A percentile compares a stretch with the other conserved stretches of the same genome.
Conservation (phyloP, 768 basidiomycete species). For the Lactarius hengduanensis region DNA sequence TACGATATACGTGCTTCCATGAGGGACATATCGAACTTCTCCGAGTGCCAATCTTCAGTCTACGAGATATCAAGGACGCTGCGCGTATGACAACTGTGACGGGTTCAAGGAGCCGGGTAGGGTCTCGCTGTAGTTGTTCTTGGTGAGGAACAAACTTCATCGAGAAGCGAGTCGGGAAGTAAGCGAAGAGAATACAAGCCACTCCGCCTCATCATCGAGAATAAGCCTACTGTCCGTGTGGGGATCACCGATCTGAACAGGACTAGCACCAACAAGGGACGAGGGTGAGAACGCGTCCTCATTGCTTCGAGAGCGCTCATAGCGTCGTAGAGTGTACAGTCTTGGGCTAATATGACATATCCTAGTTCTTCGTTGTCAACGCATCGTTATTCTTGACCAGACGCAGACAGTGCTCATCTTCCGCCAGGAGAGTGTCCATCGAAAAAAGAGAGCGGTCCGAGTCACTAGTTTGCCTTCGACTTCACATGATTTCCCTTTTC, state of each 20-base stretch:
- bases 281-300: slow-evolving; percentile 26
- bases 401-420: slow-evolving; percentile 44
- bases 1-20: slow-evolving; percentile 58
- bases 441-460: no score
- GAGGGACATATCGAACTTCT: slow-evolving; percentile 82
- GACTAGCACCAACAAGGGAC: slow-evolving; percentile 21
- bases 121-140: slow-evolving; percentile 37
- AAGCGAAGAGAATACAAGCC: slow-evolving; percentile 55
- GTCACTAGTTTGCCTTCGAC: no score
- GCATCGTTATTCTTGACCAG: not conserved
- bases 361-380: slow-evolving; percentile 49
- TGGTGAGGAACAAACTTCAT: slow-evolving; percentile 52
- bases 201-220: slow-evolving; percentile 38
- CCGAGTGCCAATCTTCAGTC: slow-evolving; percentile 79
- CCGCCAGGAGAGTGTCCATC: slow-evolving; percentile 26
- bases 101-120: slow-evolving; percentile 55
- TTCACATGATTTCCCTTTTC: no score
- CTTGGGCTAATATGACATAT: slow-evolving; percentile 61
- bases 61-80: slow-evolving; percentile 39
- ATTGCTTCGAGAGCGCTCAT: slow-evolving; percentile 90
- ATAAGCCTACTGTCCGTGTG: slow-evolving; percentile 76
- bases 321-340: slow-evolving; percentile 59
- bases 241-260: slow-evolving; percentile 76
- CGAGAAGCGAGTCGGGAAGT: slow-evolving; percentile 53
- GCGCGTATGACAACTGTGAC: slow-evolving; percentile 67